Percentiles rank a stretch among this genome's conserved stretches.
These are phyloP conservation scores for Aspergillus sp. DNA, from an alignment of 2,329 filamentous ascomycete species.

Conservation along the genomic window DNA sequence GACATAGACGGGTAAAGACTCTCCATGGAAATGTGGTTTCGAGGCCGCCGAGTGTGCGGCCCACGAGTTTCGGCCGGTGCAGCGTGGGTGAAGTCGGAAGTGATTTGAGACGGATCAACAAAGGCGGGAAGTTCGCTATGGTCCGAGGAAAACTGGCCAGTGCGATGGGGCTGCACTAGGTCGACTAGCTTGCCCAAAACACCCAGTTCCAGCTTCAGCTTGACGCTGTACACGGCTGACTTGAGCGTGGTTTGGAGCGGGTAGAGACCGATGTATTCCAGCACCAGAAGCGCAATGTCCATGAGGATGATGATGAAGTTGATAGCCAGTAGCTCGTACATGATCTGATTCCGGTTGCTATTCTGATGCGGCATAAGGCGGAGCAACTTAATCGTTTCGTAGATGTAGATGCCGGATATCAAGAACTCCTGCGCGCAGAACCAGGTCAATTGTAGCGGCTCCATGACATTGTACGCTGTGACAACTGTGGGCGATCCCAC, in stretches of 20 bases:
- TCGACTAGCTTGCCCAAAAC: conserved; percentile 23
- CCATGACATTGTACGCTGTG: conserved; percentile 30
- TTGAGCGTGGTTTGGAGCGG: conserved; percentile 29
- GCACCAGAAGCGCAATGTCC: conserved; percentile 26
- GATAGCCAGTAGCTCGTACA: conserved; percentile 34
- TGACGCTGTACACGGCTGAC: conserved; percentile 31
- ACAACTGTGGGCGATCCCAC: background rate
- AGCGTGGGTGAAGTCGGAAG: background rate
- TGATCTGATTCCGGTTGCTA: conserved; percentile 12
- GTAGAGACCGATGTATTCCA: conserved; percentile 27
- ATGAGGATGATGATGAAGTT: conserved; percentile 33
- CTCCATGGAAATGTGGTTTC: background rate
- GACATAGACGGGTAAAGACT: background rate
- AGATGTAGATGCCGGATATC: conserved; percentile 42
- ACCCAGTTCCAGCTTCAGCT: conserved; percentile 35
- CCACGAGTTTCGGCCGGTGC: background rate
- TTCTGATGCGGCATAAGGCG: conserved; percentile 1
- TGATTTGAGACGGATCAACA: background rate
- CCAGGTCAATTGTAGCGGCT: conserved; percentile 44
- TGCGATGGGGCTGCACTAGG: conserved; percentile 6
- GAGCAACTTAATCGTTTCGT: conserved; percentile 40
- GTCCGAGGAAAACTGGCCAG: background rate
- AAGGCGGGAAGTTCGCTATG: background rate
- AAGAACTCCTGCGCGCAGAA: conserved; percentile 45
- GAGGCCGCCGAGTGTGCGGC: background rate